phyloP scores from a whole-genome alignment of 352 stramenopile genomes.

The Globisporangium lucens region DNA sequence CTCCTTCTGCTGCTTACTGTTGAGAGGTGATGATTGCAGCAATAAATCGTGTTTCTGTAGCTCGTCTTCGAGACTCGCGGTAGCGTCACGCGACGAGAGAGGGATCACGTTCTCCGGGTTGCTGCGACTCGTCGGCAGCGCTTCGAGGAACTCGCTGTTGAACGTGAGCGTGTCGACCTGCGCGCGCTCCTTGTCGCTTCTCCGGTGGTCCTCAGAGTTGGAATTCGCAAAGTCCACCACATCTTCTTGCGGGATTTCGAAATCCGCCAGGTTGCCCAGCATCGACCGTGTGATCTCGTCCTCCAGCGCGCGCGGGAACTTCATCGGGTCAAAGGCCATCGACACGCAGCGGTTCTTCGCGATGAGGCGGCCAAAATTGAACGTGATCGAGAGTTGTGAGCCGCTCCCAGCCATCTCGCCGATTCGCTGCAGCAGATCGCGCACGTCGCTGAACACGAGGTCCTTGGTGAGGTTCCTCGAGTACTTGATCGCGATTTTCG shows the following conservation, averaged over 20 bases:
- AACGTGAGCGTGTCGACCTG: constrained; percentile 25
- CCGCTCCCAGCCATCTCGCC: constrained; percentile 56
- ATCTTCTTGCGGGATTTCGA: constrained; percentile 52
- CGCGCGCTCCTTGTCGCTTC: constrained; percentile 14
- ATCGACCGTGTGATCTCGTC: constrained; percentile 58
- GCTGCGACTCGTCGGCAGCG: constrained; percentile 40
- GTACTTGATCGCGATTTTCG: constrained; percentile 83
- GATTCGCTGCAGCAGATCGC: constrained; percentile 74
- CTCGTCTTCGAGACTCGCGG: constrained; percentile 48
- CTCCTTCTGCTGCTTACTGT: constrained; percentile 10
- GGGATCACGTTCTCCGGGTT: constrained; percentile 55
- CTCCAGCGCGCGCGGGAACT: constrained; percentile 56
- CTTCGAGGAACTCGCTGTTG: constrained; percentile 33
- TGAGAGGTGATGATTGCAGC: constrained; percentile 29
- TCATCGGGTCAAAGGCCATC: constrained; percentile 66
- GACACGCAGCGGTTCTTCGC: constrained; percentile 72
- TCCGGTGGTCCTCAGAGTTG: constrained; percentile 23
- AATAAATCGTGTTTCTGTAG: constrained; percentile 44
- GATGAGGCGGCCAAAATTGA: constrained; percentile 68
- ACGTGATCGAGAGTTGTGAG: constrained; percentile 52
- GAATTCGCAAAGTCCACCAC: constrained; percentile 19
- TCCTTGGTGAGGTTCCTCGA: constrained; percentile 73
- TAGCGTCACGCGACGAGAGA: constrained; percentile 2
- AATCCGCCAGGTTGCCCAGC: constrained; percentile 56
- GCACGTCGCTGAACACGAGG: constrained; percentile 60